Conservation (phyloP, 2,329 filamentous ascomycete genomes). For the Stagonosporopsis chrysanthemi region DNA sequence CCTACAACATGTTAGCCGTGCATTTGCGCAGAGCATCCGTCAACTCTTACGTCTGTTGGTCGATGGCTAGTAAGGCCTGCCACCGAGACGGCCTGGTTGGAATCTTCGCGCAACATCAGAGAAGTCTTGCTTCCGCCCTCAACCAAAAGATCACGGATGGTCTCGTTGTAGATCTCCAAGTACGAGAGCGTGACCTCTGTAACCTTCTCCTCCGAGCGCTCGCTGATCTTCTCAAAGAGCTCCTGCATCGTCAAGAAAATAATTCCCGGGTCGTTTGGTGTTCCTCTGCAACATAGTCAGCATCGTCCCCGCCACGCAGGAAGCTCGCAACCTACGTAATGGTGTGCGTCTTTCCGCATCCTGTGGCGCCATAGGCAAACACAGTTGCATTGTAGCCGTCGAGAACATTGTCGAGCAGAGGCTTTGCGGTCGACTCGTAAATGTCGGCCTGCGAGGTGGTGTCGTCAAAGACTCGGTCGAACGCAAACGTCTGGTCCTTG, state of each 20-base stretch:
- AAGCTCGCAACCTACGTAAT: constrained; percentile 63
- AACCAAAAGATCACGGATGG: constrained; percentile 92
- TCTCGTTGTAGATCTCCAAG: constrained; percentile 98
- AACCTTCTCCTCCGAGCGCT: constrained; percentile 82
- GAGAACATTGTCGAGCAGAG: constrained; percentile 90
- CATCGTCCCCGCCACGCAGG: constrained; percentile 51
- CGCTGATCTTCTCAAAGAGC: constrained; percentile 93
- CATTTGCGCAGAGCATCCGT: not conserved
- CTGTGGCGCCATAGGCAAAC: constrained; percentile 96
- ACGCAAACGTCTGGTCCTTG: constrained; percentile 97
- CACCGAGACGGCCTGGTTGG: constrained; percentile 90
- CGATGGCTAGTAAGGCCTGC: constrained; percentile 89
- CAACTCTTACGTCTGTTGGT: constrained; percentile 74
- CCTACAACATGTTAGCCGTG: constrained; percentile 35
- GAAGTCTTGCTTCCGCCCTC: constrained; percentile 82
- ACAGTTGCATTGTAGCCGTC: constrained; percentile 99
- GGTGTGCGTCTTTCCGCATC: constrained; percentile 98
- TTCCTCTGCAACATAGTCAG: constrained; percentile 63
- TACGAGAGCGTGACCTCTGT: constrained; percentile 94
- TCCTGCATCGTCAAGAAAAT: constrained; percentile 99
- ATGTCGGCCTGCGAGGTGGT: constrained; percentile 91
- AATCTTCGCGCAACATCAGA: constrained; percentile 92
- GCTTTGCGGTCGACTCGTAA: constrained; percentile 90
- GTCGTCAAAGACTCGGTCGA: constrained; percentile 96
- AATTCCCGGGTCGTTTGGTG: constrained; percentile 89